Base-by-base conservation (phyloP, 2,329 filamentous ascomycete species). In the Tolypocladium ovalisporum region DNA sequence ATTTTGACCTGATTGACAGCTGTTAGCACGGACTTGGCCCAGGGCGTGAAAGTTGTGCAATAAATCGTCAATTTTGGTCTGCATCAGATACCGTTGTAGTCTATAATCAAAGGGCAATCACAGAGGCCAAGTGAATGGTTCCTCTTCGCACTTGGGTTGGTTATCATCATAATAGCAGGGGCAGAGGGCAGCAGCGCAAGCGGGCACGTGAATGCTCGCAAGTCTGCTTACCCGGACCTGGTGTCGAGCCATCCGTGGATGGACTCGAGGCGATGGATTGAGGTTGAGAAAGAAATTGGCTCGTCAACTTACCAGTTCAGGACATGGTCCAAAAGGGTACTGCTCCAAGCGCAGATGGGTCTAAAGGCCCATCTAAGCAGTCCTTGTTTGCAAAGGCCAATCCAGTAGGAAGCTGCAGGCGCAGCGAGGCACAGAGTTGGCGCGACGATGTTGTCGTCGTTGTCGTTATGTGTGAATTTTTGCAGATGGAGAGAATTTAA, bases 11-110 rank as follows among this genome's bases (percentile, higher is more conserved):
- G 19, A 8, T 34, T 34, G 47, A 51, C 47, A 34, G 15, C 2
- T 34, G 47, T 51, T n/a, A 51, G 47, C 47, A 22, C 47, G 19
- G 10, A 4, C 34, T 29, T n/a, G 2, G 47, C 4, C 12, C 10
- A 6, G 29, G 6, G 62, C 13, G 24, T 36, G 12, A 44, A 24
- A 39, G 40, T 32, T 52, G 44, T 52, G 36, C 54, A 58, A 56
- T 56, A 55, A 56, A 63, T 63, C 60, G 59, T 56, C 29, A 57
- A 62, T 57, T 65, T 58, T 35, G 4, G 58, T 62, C 70, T 71
- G 68, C 78, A 82, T 94, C 89, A 94, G 89, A 94, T 94, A 94
- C 89, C 89, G 89, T 94, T 93, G 89, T 94, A 94, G 89, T 94
- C 89, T 88, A 87, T 86, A 83, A 73, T 72, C 68, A 80, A 80